Conservation (phyloP, 2,329 filamentous ascomycete genomes). For the Xylaria sp. region DNA sequence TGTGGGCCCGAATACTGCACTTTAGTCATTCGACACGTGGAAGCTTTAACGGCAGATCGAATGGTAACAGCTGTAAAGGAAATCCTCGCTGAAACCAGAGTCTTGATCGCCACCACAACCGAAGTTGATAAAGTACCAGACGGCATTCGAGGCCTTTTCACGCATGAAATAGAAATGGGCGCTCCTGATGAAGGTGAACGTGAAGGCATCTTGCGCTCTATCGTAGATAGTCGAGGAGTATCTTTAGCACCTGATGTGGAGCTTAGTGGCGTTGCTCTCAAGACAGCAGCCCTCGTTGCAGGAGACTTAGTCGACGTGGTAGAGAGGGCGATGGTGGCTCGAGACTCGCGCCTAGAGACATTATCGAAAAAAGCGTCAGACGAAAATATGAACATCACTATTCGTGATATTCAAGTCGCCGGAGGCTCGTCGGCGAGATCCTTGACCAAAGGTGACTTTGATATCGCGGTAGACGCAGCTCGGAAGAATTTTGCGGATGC, state of each 20-base stretch:
- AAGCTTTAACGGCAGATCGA: conserved; percentile 89
- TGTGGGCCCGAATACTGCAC: conserved; percentile 87
- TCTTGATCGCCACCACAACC: conserved; percentile 92
- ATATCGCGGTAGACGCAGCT: conserved; percentile 92
- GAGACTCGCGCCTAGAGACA: conserved; percentile 77
- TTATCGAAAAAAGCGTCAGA: conserved; percentile 66
- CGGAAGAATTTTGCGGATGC: conserved; percentile 98
- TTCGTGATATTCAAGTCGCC: conserved; percentile 87
- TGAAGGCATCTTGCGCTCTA: conserved; percentile 84
- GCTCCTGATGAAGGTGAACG: conserved; percentile 93
- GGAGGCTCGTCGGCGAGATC: conserved; percentile 83
- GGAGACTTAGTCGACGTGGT: conserved; percentile 95
- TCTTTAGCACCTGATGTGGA: conserved; percentile 86
- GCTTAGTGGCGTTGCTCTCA: conserved; percentile 84
- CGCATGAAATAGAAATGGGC: conserved; percentile 92
- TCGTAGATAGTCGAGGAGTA: conserved; percentile 80
- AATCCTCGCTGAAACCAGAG: conserved; percentile 80
- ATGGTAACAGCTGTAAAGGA: conserved; percentile 88
- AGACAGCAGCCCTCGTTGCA: conserved; percentile 94
- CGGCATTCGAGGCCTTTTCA: conserved; percentile 89
- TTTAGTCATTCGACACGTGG: conserved; percentile 88
- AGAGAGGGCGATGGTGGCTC: conserved; percentile 84
- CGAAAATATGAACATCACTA: conserved; percentile 62
- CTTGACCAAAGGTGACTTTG: conserved; percentile 85
- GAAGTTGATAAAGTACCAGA: conserved; percentile 96